A percentile compares a stretch with the other conserved stretches of the same genome.
These are phyloP conservation scores for Vickermania ingenoplastis DNA, from an alignment of 208 protist species.

Conservation along the genomic window DNA sequence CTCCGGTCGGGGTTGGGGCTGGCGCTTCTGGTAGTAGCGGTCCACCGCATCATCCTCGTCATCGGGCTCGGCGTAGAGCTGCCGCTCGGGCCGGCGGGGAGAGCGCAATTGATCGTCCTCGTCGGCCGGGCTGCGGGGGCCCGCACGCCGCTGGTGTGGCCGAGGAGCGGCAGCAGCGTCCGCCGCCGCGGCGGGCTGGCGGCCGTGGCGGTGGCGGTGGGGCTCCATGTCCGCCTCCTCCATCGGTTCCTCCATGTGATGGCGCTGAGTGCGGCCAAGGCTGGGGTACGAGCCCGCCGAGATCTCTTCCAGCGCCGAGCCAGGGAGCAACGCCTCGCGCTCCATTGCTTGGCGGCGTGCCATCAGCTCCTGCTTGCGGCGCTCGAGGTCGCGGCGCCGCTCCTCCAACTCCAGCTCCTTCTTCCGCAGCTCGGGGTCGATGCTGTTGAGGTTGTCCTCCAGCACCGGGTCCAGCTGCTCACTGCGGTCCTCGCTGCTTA, in stretches of 20 bases:
- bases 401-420: background rate
- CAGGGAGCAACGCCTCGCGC: background rate
- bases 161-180: too few species aligned
- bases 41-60: background rate
- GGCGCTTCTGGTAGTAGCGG: background rate
- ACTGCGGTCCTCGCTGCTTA: background rate
- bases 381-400: background rate
- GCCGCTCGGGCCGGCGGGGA: background rate
- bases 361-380: background rate
- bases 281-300: background rate
- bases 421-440: background rate
- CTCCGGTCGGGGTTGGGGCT: background rate
- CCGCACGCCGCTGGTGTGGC: too few species aligned
- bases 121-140: too few species aligned
- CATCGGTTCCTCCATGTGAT: background rate
- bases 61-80: background rate
- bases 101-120: too few species aligned
- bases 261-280: background rate
- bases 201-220: background rate
- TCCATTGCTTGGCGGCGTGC: background rate
- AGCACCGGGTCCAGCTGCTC: background rate
- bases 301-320: background rate
- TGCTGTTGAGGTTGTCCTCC: background rate
- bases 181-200: background rate
- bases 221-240: background rate